phyloP scores from a whole-genome alignment of 352 stramenopile genomes.

The Phytopythium aichiense region DNA sequence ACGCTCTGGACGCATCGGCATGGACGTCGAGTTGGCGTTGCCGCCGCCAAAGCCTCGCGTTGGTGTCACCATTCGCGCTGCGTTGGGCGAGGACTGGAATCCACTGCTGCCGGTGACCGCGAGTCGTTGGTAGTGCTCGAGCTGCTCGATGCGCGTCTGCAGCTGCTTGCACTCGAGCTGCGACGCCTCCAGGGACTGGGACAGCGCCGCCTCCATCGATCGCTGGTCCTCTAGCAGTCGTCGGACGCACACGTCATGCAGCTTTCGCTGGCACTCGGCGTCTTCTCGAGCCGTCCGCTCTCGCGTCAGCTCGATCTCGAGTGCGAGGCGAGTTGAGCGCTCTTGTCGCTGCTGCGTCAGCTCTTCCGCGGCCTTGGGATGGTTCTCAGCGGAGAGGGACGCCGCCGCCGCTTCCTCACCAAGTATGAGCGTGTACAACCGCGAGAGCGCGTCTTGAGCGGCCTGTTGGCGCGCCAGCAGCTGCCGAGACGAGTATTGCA shows the following conservation, averaged over 20 bases:
- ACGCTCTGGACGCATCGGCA: slow-evolving; percentile 53
- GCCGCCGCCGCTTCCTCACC: background rate
- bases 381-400: background rate
- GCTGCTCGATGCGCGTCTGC: slow-evolving; percentile 28
- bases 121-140: slow-evolving; percentile 25
- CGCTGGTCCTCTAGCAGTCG: slow-evolving; percentile 51
- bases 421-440: slow-evolving; percentile 24
- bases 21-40: slow-evolving; percentile 16
- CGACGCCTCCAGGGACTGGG: slow-evolving; percentile 24
- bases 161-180: slow-evolving; percentile 35
- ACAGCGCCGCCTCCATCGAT: slow-evolving; percentile 40
- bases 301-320: slow-evolving; percentile 36
- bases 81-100: slow-evolving; percentile 3
- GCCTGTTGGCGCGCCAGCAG: slow-evolving; percentile 27
- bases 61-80: background rate
- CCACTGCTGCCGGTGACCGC: background rate
- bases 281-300: slow-evolving; percentile 26
- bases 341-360: background rate
- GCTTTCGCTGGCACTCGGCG: slow-evolving; percentile 28
- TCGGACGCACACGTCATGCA: slow-evolving; percentile 43
- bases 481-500: slow-evolving; percentile 31
- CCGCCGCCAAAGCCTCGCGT: slow-evolving; percentile 6
- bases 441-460: slow-evolving; percentile 17
- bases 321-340: background rate
- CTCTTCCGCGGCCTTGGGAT: background rate